These are phyloP conservation scores for Benincasa hispida DNA, from an alignment of 306 rosid genomes.

Conservation along the genomic window DNA sequence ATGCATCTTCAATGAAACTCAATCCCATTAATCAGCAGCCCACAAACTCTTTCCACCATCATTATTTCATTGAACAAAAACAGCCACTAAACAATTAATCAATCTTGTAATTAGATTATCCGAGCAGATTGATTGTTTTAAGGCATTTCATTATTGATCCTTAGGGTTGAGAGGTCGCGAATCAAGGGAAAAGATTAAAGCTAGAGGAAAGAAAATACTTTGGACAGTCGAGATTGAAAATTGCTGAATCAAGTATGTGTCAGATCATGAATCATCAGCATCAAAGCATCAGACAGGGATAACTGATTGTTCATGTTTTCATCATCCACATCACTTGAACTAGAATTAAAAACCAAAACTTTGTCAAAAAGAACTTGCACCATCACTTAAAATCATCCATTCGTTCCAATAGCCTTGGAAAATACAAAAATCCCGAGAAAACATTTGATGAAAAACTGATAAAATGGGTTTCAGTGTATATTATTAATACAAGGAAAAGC, in stretches of 20 bases:
- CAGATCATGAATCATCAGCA: slow-evolving; percentile 60
- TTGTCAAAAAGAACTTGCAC: background rate
- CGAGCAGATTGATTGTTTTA: too few relatives aligned
- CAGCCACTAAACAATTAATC: too few relatives aligned
- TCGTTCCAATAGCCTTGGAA: too few relatives aligned
- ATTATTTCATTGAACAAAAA: too few relatives aligned
- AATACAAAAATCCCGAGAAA: background rate
- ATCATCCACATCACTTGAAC: slow-evolving; percentile 30
- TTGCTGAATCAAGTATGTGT: slow-evolving; percentile 2
- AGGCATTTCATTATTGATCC: too few relatives aligned
- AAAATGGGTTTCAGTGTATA: background rate
- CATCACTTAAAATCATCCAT: background rate
- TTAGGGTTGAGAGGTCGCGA: background rate
- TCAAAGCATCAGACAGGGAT: slow-evolving; percentile 63
- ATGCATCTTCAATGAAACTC: background rate
- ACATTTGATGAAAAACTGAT: background rate
- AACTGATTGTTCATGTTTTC: slow-evolving; percentile 44
- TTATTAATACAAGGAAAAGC: background rate
- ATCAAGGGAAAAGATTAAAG: too few relatives aligned
- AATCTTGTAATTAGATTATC: too few relatives aligned
- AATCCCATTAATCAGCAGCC: background rate
- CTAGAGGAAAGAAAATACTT: too few relatives aligned
- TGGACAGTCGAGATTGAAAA: background rate
- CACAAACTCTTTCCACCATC: background rate
- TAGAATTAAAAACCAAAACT: background rate